phyloP scores from a whole-genome alignment of 257 asterid species.

The Ballota nigra region DNA sequence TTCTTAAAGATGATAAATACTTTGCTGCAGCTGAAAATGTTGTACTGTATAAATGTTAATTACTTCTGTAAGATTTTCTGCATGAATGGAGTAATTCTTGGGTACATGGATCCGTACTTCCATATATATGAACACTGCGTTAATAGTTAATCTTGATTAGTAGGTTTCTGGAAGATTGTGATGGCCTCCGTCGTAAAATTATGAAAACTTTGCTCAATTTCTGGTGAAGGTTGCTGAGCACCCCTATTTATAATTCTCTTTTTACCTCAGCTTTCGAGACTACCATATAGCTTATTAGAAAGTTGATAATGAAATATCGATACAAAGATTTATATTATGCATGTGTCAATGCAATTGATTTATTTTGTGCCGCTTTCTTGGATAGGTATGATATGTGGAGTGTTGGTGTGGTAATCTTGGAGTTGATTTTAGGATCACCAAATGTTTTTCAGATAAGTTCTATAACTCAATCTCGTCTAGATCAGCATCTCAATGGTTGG shows the following conservation, averaged over 20 bases:
- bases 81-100: not conserved
- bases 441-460: conserved; percentile 85
- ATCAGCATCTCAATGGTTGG: conserved; percentile 93
- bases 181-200: not conserved
- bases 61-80: conserved; percentile 7
- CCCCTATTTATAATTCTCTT: not conserved
- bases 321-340: not conserved
- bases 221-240: not conserved
- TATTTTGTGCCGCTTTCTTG: conserved; percentile 24
- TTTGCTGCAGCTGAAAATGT: conserved; percentile 14
- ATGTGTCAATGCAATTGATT: conserved; percentile 17
- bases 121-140: not conserved
- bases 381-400: conserved; percentile 99
- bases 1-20: not conserved
- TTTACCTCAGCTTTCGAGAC: not conserved
- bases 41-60: not conserved
- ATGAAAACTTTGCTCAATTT: not conserved
- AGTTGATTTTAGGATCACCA: conserved; percentile 92
- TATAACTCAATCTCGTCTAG: conserved; percentile 82
- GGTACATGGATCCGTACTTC: not conserved
- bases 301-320: conserved; percentile 4
- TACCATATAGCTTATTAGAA: conserved; percentile 2
- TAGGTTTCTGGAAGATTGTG: not conserved
- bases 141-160: not conserved
- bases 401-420: conserved; percentile 89